These are phyloP conservation scores for Kandelia obovata DNA, from an alignment of 345 rosid genomes.

Conservation along the genomic window DNA sequence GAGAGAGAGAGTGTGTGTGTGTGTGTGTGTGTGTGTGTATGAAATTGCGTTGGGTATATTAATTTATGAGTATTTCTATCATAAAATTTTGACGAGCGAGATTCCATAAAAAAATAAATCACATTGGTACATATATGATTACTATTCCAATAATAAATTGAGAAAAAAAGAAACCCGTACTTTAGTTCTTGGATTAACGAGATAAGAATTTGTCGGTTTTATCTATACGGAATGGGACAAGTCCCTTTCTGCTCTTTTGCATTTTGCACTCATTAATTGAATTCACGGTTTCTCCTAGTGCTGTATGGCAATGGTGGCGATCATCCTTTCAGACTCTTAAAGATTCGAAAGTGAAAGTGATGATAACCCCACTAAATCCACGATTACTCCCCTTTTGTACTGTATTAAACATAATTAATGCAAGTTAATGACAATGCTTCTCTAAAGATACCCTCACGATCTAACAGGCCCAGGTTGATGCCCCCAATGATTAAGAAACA, in stretches of 20 bases:
- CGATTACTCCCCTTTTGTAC: constrained; percentile 12
- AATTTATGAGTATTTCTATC: too few relatives aligned
- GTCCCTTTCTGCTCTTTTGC: constrained; percentile 26
- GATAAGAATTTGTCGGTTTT: constrained; percentile 10
- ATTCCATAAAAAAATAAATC: too few relatives aligned
- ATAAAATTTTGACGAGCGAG: too few relatives aligned
- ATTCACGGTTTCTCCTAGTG: constrained; percentile 3
- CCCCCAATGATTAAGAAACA: too few relatives aligned
- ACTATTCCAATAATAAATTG: too few relatives aligned
- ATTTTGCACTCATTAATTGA: background rate
- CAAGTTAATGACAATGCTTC: constrained; percentile 6
- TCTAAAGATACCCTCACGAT: background rate
- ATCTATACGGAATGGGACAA: constrained; percentile 11
- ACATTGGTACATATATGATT: too few relatives aligned
- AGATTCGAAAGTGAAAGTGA: constrained; percentile 42
- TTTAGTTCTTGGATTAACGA: background rate
- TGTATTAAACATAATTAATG: constrained; percentile 2
- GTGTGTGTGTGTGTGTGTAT: too few relatives aligned
- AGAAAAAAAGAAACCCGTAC: too few relatives aligned
- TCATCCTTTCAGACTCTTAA: constrained; percentile 15
- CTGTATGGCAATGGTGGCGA: constrained; percentile 28
- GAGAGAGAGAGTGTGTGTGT: too few relatives aligned
- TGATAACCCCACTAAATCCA: constrained; percentile 25
- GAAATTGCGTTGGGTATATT: too few relatives aligned
- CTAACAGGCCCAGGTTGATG: too few relatives aligned